Evolutionary conservation across 148 eudicot species (phyloP), one percentile per base, ranked within the genome.

Genomic region (Suaeda aralocaspica): DNA sequence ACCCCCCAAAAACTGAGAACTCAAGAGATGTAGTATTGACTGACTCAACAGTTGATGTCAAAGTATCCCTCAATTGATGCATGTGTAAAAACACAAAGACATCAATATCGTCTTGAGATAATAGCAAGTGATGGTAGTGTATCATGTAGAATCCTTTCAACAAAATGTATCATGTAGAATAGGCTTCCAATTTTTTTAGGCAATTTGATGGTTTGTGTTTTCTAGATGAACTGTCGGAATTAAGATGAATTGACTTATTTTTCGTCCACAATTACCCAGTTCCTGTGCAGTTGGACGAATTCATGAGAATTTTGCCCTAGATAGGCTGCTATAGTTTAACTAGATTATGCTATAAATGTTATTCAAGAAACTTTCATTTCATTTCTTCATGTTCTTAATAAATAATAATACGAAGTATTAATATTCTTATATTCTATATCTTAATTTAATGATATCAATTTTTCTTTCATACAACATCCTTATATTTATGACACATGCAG

Each of bases 1-100:
- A 84, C 69, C 97, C 89, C 68, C 92, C 96, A 2, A 91, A 91
- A 78, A 72, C 84, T 56, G 84, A 75, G 21, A 86, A 87, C 72
- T 44, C 81, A 0, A 87, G 84, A 59, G 87, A 75, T 45, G 61
- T 87, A 63, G 70, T 83, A 73, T 66, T 91, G 66, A 91, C 96
- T 6, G 87, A 89, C 67, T 82, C 92, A n/a, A 70, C 81, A 8
- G 42, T 94, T 60, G 84, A 83, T 60, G 92, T 86, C 66, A 77
- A 82, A 60, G 89, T 94, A 78, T 64, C 84, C 59, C 82, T 93
- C 22, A 15, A 33, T 46, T 74, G 58, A 41, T 53, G 16, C 58
- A 60, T 60, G 33, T 31, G 22, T 58, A 28, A 8, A 59, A 21
- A 36, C 48, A 34, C 18, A 5, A 62, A 34, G 10, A 63, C 12